Conservation (phyloP, 139 green algal species). For the Coelastrella sp. region DNA sequence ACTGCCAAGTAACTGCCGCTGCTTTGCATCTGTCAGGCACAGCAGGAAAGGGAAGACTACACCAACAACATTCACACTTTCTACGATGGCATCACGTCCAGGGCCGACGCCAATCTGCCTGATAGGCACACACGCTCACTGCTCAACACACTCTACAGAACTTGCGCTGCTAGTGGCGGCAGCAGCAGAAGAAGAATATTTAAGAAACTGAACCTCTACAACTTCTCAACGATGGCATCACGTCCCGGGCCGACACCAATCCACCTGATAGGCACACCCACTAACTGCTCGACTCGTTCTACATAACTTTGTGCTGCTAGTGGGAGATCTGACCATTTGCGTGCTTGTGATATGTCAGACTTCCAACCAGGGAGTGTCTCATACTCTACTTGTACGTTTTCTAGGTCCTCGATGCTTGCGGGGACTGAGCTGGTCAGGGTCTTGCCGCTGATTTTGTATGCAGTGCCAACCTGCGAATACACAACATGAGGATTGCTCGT, state of each 20-base stretch:
- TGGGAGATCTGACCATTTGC: constrained; percentile 92
- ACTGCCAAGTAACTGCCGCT: no score
- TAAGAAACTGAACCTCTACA: neutral
- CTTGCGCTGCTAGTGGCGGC: constrained; percentile 73
- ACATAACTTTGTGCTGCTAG: constrained; percentile 83
- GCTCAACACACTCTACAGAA: constrained; percentile 93
- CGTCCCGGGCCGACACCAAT: constrained; percentile 98
- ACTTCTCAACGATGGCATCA: constrained; percentile 87
- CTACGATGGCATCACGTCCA: constrained; percentile 93
- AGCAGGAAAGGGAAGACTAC: no score
- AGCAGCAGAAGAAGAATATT: neutral
- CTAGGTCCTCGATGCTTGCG: constrained; percentile 78
- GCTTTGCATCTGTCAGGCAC: no score
- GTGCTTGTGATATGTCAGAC: constrained; percentile 82
- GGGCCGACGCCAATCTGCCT: constrained; percentile 98
- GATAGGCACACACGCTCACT: constrained; percentile 86
- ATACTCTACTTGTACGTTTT: constrained; percentile 89
- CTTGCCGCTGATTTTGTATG: constrained; percentile 64
- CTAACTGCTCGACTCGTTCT: constrained; percentile 88
- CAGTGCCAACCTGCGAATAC: constrained; percentile 56
- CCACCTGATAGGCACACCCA: constrained; percentile 90
- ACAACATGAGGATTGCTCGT: neutral
- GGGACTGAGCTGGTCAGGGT: constrained; percentile 69
- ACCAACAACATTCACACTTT: neutral
- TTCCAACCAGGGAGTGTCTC: constrained; percentile 97